Evolutionary conservation across 2,329 filamentous ascomycete genomes (phyloP).

Genomic region (Zymoseptoria ardabiliae): DNA sequence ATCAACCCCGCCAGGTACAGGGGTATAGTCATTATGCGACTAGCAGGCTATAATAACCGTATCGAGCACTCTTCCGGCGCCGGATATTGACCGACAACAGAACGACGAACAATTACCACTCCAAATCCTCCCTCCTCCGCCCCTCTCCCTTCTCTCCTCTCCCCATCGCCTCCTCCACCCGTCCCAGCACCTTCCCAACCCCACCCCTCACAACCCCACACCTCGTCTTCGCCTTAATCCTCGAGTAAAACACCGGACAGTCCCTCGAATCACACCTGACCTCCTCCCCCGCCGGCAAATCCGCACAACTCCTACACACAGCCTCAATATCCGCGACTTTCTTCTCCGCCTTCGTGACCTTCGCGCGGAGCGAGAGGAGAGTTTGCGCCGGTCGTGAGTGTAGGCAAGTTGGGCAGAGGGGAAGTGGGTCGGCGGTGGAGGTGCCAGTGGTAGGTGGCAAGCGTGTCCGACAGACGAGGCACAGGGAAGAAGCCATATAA

Average conservation of each 20-base stretch:
- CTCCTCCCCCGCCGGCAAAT: constrained; percentile 63
- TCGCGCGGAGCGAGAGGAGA: constrained; percentile 55
- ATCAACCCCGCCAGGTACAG: not conserved
- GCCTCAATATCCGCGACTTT: constrained; percentile 55
- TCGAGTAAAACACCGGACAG: constrained; percentile 84
- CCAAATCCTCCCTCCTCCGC: not conserved
- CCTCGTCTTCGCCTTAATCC: constrained; percentile 54
- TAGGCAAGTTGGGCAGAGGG: constrained; percentile 55
- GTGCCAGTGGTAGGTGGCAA: constrained; percentile 35
- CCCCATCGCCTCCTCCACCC: constrained; percentile 30
- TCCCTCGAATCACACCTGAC: constrained; percentile 86
- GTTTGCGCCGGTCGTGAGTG: constrained; percentile 48
- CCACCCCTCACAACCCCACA: constrained; percentile 33
- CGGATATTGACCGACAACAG: not conserved
- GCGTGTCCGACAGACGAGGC: constrained; percentile 65
- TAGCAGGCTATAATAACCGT: not conserved
- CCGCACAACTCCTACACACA: constrained; percentile 75
- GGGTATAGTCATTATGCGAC: not conserved
- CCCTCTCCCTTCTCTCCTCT: not conserved
- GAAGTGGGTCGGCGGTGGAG: constrained; percentile 24
- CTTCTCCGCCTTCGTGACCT: constrained; percentile 57
- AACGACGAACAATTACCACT: no score
- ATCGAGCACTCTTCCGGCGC: not conserved
- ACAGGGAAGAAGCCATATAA: constrained; percentile 79
- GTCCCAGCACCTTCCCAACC: constrained; percentile 36